These are phyloP conservation scores for Sporobolomyces roseus DNA, from an alignment of 768 basidiomycete species.

Conservation along the genomic window DNA sequence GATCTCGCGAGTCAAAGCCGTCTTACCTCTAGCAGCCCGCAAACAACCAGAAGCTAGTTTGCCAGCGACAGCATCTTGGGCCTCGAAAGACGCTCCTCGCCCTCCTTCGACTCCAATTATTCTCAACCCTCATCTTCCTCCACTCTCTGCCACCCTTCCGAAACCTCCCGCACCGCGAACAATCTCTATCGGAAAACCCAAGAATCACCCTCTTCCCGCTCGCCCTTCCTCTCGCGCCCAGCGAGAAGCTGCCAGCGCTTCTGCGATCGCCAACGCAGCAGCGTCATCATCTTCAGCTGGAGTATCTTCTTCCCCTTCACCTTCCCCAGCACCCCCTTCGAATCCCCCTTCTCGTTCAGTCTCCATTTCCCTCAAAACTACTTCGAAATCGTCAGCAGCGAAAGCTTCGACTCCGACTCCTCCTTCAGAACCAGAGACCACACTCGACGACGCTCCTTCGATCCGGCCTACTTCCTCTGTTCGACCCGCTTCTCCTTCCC, in stretches of 20 bases:
- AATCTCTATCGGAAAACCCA: constrained; percentile 36
- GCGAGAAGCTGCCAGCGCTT: constrained; percentile 5
- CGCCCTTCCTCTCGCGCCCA: constrained; percentile 37
- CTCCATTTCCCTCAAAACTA: constrained; percentile 15
- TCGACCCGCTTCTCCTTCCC: constrained; percentile 11
- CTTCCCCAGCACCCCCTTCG: not conserved
- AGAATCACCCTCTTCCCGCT: constrained; percentile 40
- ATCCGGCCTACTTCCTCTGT: not conserved
- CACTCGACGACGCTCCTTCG: not conserved
- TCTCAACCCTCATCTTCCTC: constrained; percentile 32
- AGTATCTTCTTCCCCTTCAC: not conserved
- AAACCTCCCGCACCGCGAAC: constrained; percentile 32
- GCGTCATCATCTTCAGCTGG: constrained; percentile 46
- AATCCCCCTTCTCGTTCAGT: constrained; percentile 8
- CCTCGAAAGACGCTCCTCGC: constrained; percentile 35
- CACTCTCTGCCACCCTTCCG: constrained; percentile 38
- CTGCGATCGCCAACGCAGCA: constrained; percentile 52
- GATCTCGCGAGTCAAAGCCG: constrained; percentile 52
- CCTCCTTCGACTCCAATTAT: constrained; percentile 33
- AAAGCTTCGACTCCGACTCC: not conserved
- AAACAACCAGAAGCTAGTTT: constrained; percentile 51
- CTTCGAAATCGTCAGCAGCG: constrained; percentile 6
- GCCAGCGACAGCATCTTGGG: constrained; percentile 42
- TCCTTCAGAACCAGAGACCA: not conserved
- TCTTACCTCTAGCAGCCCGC: constrained; percentile 62